Base-by-base conservation (phyloP, 176 grass and related monocot genomes). In the Luzula sylvatica region DNA sequence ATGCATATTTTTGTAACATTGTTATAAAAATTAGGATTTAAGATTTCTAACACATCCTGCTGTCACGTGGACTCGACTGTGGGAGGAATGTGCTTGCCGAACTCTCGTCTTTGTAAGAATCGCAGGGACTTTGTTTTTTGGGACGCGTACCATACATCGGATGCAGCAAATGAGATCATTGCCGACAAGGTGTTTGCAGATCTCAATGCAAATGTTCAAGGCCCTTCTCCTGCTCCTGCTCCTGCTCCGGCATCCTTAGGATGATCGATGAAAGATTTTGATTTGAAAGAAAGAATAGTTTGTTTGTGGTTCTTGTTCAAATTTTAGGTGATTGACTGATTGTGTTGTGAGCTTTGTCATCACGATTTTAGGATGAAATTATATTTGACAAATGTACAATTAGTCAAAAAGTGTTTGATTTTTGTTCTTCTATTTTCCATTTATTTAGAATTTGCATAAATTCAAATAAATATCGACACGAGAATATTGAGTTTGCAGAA, bases 121-220 rank as follows among this genome's bases (percentile, higher is more conserved):
- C 85, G 92, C 71, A 63, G 20, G 18, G 78, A 73, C 20, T 98
- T 77, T 46, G 81, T 98, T 23, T 90, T 98, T 78, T 98, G 85
- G 85, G 92, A 98, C 41, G 92, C 85, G 2, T 90, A 87, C 60
- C 92, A 90, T 75, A 89, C 92, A 53, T 87, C 85, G 5, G 92
- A 98, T 38, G 81, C 92, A 13, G 92, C 92, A 23, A 98, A 90
- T 58, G 55, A 79, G 65, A 50, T 90, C 58, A 98, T 98, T 48
- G 85, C 92, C 35, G 55, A 68, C 38, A 52, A 38, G 56, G 75
- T 98, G 59, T 98, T 82, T 32, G 55, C 55, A 7, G 74, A 52
- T 45, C 38, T 76, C n/a, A 66, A 52, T 54, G 15, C 72, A 18
- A 61, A 51, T 15, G 59, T 20, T 55, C 64, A 27, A n/a, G 57